These are phyloP conservation scores for Ophiocordyceps camponoti-floridani DNA, from an alignment of 2,329 filamentous ascomycete species.

Conservation along the genomic window DNA sequence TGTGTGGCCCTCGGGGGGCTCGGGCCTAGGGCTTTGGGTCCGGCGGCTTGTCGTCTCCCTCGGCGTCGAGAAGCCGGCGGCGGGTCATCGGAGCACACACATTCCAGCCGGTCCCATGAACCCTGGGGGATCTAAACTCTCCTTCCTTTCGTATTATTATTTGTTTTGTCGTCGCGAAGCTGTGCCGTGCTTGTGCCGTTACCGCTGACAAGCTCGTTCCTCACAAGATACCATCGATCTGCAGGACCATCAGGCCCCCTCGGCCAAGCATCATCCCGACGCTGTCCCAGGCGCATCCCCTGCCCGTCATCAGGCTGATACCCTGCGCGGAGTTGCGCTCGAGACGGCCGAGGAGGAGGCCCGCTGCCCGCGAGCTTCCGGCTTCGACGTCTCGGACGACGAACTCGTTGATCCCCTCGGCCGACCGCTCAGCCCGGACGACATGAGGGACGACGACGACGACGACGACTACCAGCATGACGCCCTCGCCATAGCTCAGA, in stretches of 20 bases:
- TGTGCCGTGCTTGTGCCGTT: no score
- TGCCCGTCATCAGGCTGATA: slow-evolving; percentile 71
- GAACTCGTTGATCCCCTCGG: slow-evolving; percentile 3
- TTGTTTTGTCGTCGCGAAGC: background rate
- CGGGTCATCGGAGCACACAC: background rate
- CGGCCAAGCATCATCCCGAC: slow-evolving; percentile 56
- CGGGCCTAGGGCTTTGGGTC: background rate
- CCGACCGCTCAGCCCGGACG: slow-evolving; percentile 5
- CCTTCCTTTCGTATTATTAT: background rate
- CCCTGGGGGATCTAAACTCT: no score
- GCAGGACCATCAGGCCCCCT: slow-evolving; percentile 66
- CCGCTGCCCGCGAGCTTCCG: slow-evolving; percentile 42
- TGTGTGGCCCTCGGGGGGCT: background rate
- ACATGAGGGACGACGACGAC: slow-evolving; percentile 13
- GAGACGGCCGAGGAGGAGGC: slow-evolving; percentile 58
- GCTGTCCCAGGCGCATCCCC: slow-evolving; percentile 29
- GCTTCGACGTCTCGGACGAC: slow-evolving; percentile 18
- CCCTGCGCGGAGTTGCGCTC: slow-evolving; percentile 62
- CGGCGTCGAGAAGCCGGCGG: background rate
- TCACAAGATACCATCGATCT: slow-evolving; percentile 97
- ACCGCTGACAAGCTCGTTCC: no score
- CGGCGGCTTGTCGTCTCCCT: background rate
- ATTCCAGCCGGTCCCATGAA: background rate
- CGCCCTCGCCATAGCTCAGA: slow-evolving; percentile 40
- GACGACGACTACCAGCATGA: slow-evolving; percentile 26